Conservation (phyloP, 768 basidiomycete species). For the Kwoniella bestiolae region DNA sequence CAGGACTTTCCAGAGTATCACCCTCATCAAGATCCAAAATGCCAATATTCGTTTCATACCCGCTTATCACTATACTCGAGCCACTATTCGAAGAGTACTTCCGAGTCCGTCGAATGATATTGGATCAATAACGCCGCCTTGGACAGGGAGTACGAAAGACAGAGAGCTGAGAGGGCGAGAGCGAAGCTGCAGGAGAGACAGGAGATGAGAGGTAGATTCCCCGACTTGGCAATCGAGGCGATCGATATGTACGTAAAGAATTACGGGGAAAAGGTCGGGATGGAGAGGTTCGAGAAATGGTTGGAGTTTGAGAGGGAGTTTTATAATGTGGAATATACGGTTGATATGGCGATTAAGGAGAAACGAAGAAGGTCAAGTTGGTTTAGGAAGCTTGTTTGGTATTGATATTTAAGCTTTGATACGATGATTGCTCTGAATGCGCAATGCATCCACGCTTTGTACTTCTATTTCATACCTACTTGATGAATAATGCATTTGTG, state of each 20-base stretch:
- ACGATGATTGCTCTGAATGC: too few relatives aligned
- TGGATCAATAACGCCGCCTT: background rate
- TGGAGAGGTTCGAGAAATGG: background rate
- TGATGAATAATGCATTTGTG: too few relatives aligned
- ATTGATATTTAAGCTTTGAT: too few relatives aligned
- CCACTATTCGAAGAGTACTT: background rate
- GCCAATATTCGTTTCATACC: background rate
- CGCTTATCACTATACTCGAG: background rate
- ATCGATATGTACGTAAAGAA: background rate
- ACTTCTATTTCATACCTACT: too few relatives aligned
- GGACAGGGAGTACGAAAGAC: background rate
- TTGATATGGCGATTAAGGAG: background rate
- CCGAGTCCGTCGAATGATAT: background rate
- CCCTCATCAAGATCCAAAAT: background rate
- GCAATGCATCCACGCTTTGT: too few relatives aligned
- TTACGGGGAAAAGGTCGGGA: background rate
- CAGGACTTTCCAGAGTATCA: background rate
- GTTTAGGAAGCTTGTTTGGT: background rate
- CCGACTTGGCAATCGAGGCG: background rate
- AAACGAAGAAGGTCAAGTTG: constrained; percentile 2
- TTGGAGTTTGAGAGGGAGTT: background rate
- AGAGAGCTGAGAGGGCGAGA: background rate
- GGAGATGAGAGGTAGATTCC: background rate
- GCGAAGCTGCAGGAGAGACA: background rate
- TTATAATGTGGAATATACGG: background rate